Evolutionary conservation across 2,329 filamentous ascomycete species (phyloP).

Genomic region (Alternaria triticimaculans): DNA sequence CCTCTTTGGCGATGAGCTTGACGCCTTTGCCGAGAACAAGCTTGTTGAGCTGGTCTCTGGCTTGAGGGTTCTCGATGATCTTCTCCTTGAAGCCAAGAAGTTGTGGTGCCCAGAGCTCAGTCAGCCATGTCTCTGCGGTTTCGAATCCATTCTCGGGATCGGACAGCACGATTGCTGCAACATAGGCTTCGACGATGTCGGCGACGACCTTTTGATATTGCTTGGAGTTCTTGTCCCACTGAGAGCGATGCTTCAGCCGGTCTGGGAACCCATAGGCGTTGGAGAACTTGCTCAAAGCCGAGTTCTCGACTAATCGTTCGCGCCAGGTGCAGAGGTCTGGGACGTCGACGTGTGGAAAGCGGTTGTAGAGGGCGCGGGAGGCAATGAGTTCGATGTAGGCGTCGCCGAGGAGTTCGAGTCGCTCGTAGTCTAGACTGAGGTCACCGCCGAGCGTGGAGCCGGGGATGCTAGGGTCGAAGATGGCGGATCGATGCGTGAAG

Average conservation of each 20-base stretch:
- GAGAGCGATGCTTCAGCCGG: constrained; percentile 61
- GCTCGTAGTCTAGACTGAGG: constrained; percentile 68
- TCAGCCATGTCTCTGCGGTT: constrained; percentile 73
- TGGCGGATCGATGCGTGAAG: constrained; percentile 65
- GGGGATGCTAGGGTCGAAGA: constrained; percentile 26
- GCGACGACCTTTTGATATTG: constrained; percentile 72
- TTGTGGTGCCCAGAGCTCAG: constrained; percentile 69
- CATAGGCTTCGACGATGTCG: constrained; percentile 90
- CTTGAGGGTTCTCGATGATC: constrained; percentile 46
- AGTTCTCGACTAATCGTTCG: constrained; percentile 81
- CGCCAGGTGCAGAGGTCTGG: constrained; percentile 78
- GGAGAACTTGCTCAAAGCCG: constrained; percentile 74
- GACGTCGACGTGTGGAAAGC: constrained; percentile 68
- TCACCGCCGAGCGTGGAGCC: constrained; percentile 24
- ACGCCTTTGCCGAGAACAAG: constrained; percentile 42
- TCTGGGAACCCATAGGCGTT: constrained; percentile 73
- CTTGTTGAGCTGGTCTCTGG: constrained; percentile 50
- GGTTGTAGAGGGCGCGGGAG: constrained; percentile 75
- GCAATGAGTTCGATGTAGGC: constrained; percentile 82
- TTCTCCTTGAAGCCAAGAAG: constrained; percentile 38
- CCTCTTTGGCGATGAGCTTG: constrained; percentile 56
- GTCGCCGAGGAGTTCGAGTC: constrained; percentile 88
- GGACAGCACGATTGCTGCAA: constrained; percentile 77
- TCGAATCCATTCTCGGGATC: constrained; percentile 68
- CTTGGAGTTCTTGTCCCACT: constrained; percentile 39